Evolutionary conservation across 75 land plant species (phyloP).

Genomic region (Cryptomeria japonica): DNA sequence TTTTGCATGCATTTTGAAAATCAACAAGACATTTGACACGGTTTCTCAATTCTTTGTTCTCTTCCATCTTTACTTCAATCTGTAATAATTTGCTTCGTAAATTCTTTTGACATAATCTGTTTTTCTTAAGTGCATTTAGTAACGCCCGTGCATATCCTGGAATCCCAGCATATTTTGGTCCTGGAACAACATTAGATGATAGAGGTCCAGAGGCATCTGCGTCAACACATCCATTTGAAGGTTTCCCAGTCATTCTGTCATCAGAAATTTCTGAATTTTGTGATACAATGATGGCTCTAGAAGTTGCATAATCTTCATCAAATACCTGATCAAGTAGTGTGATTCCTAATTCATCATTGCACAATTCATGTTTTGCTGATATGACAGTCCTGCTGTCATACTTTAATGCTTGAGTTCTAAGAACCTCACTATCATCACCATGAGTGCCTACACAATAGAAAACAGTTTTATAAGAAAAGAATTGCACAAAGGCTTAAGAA

Average conservation of each 20-base stretch:
- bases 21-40: conserved; percentile 62
- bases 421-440: background rate
- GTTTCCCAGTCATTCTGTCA: background rate
- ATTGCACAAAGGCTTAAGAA: background rate
- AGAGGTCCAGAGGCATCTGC: background rate
- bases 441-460: background rate
- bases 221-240: background rate
- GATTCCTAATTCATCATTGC: background rate
- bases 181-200: background rate
- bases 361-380: background rate
- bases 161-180: conserved; percentile 19
- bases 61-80: conserved; percentile 67
- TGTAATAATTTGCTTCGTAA: conserved; percentile 48
- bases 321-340: background rate
- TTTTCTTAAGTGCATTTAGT: conserved; percentile 75
- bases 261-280: background rate
- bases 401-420: background rate
- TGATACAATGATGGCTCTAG: background rate
- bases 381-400: background rate
- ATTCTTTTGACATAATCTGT: conserved; percentile 61
- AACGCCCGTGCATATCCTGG: conserved; percentile 49
- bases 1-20: conserved; percentile 53
- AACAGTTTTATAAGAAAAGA: background rate
- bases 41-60: conserved; percentile 55
- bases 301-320: background rate